Conservation (phyloP, 2,329 filamentous ascomycete genomes). For the Cytospora chrysosperma region DNA sequence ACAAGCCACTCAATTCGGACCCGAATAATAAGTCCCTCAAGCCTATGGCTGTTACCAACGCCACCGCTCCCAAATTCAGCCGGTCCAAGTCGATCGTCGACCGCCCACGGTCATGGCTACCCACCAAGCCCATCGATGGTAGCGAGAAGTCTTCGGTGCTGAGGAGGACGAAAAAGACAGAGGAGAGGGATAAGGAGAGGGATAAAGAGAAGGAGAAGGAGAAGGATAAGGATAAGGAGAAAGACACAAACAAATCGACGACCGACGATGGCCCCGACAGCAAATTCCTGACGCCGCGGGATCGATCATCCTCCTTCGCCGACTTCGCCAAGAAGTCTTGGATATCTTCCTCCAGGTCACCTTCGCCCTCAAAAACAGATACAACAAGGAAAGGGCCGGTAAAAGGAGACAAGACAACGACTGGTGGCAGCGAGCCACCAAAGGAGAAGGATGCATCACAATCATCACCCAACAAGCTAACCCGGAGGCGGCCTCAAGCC, state of each 20-base stretch:
- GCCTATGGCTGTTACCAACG: constrained; percentile 30
- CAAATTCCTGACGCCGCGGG: constrained; percentile 36
- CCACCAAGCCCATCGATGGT: constrained; percentile 38
- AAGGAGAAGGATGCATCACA: constrained; percentile 28
- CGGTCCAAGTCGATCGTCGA: constrained; percentile 49
- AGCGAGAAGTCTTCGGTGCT: constrained; percentile 34
- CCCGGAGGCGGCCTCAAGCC: constrained; percentile 34
- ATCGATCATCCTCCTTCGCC: constrained; percentile 47
- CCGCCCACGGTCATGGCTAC: constrained; percentile 53
- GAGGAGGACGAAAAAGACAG: constrained; percentile 28
- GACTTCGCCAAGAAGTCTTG: constrained; percentile 53
- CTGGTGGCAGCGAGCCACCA: neutral
- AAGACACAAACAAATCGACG: constrained; percentile 8
- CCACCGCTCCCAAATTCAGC: constrained; percentile 31
- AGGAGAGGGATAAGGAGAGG: constrained; percentile 5
- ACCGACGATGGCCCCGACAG: constrained; percentile 30
- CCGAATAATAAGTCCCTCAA: constrained; percentile 22
- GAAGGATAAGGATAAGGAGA: constrained; percentile 17
- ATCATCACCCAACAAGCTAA: constrained; percentile 32
- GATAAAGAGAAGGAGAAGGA: constrained; percentile 28
- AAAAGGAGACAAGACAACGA: constrained; percentile 6
- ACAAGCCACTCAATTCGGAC: constrained; percentile 22
- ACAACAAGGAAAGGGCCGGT: constrained; percentile 26
- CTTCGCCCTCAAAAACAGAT: constrained; percentile 41
- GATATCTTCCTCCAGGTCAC: constrained; percentile 49